Evolutionary conservation across 1,284 basidiomycete species (phyloP).

Genomic region (Tilletia setariae): DNA sequence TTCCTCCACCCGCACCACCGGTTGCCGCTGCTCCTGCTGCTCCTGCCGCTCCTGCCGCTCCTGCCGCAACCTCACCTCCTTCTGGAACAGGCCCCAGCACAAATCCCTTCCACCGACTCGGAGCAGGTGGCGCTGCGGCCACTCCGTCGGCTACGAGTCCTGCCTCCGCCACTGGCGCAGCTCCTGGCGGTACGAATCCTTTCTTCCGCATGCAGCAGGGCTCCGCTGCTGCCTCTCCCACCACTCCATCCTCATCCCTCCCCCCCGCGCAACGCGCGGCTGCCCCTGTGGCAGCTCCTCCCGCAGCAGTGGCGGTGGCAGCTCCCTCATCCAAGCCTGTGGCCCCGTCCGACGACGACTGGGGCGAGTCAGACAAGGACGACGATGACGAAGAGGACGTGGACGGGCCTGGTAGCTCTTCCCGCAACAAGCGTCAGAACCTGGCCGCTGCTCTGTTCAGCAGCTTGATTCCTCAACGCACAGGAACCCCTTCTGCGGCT

Average conservation of each 20-base stretch:
- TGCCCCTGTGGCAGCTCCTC: not conserved
- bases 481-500: constrained; percentile 31
- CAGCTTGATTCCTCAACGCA: constrained; percentile 38
- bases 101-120: constrained; percentile 48
- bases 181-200: constrained; percentile 39
- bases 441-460: constrained; percentile 51
- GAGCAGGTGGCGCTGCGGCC: constrained; percentile 25
- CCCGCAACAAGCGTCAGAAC: constrained; percentile 50
- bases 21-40: constrained; percentile 23
- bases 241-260: constrained; percentile 1
- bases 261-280: constrained; percentile 19
- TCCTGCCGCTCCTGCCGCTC: not conserved
- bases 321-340: constrained; percentile 5
- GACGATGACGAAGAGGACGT: constrained; percentile 51
- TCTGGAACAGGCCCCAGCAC: constrained; percentile 26
- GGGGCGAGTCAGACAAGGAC: constrained; percentile 46
- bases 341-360: constrained; percentile 42
- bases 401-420: constrained; percentile 45
- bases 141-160: constrained; percentile 21
- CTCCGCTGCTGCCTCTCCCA: constrained; percentile 8
- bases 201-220: constrained; percentile 40
- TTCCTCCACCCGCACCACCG: constrained; percentile 32
- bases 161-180: constrained; percentile 18
- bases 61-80: constrained; percentile 12
- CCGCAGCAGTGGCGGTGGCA: not conserved